phyloP scores from a whole-genome alignment of 257 asterid species.

The Ilex aquifolium region DNA sequence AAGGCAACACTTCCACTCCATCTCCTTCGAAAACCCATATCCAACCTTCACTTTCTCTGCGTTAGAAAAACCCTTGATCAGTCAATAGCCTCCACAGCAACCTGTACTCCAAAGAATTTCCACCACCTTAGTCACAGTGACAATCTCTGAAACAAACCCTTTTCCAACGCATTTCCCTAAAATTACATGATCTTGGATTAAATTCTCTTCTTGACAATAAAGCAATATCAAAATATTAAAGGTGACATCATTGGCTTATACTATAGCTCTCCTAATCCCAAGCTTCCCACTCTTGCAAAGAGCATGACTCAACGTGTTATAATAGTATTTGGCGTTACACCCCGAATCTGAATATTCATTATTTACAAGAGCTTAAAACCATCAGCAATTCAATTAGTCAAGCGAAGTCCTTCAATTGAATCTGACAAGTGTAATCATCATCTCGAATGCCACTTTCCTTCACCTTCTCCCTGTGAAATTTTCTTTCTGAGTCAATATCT shows the following conservation, averaged over 20 bases:
- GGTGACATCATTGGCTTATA: conserved; percentile 55
- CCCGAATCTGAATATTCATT: conserved; percentile 54
- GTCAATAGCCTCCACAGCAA: conserved; percentile 60
- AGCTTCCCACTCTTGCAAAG: conserved; percentile 80
- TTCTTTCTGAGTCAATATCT: conserved; percentile 84
- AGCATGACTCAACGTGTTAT: conserved; percentile 66
- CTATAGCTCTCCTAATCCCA: conserved; percentile 68
- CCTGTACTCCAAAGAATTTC: conserved; percentile 45
- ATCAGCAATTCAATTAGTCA: conserved; percentile 78
- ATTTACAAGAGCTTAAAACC: conserved; percentile 76
- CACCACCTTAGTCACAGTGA: conserved; percentile 65
- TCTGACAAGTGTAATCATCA: conserved; percentile 78
- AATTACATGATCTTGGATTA: conserved; percentile 73
- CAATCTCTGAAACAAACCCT: conserved; percentile 62
- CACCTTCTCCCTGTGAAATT: conserved; percentile 75
- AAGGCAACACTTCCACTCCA: conserved; percentile 82
- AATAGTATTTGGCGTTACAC: conserved; percentile 41
- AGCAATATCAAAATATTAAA: conserved; percentile 71
- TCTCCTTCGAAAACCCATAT: conserved; percentile 47
- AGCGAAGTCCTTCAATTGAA: conserved; percentile 89
- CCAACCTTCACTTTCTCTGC: conserved; percentile 55
- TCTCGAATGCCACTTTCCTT: conserved; percentile 58
- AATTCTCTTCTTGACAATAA: conserved; percentile 56
- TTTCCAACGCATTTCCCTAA: conserved; percentile 57
- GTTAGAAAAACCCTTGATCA: conserved; percentile 59